These are phyloP conservation scores for Pestalotiopsis sp. DNA, from an alignment of 2,329 filamentous ascomycete species.

Conservation along the genomic window DNA sequence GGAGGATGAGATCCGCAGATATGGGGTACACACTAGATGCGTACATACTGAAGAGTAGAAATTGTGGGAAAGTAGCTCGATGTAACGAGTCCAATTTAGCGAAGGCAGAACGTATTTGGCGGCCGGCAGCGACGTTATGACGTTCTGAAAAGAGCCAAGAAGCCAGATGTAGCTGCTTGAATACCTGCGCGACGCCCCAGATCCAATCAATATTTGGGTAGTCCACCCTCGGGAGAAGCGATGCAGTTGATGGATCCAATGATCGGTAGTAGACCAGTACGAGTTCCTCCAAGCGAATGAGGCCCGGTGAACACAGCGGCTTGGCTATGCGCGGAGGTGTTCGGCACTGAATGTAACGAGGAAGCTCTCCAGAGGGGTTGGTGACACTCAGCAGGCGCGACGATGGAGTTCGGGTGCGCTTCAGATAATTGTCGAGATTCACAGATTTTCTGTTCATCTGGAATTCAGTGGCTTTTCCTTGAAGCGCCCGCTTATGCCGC, in stretches of 20 bases:
- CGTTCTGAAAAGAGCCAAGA: background rate
- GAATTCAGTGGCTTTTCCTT: background rate
- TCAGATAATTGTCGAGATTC: background rate
- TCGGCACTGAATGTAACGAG: background rate
- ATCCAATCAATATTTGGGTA: background rate
- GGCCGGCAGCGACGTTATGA: background rate
- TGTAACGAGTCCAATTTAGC: background rate
- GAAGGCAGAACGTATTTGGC: background rate
- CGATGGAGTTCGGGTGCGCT: background rate
- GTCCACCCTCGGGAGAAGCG: background rate
- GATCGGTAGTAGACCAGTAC: background rate
- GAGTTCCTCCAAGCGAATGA: background rate
- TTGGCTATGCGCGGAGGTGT: background rate
- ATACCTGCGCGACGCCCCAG: background rate
- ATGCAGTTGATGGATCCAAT: background rate
- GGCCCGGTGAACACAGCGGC: background rate
- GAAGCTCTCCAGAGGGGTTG: background rate
- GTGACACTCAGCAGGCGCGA: background rate
- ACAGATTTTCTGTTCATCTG: background rate
- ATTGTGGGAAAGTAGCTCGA: background rate
- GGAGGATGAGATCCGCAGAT: background rate
- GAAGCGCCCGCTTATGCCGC: background rate
- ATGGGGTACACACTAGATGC: background rate
- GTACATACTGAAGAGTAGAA: background rate
- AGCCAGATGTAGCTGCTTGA: background rate